Base-by-base conservation (phyloP, 1,284 basidiomycete species). In the Malassezia globosa region DNA sequence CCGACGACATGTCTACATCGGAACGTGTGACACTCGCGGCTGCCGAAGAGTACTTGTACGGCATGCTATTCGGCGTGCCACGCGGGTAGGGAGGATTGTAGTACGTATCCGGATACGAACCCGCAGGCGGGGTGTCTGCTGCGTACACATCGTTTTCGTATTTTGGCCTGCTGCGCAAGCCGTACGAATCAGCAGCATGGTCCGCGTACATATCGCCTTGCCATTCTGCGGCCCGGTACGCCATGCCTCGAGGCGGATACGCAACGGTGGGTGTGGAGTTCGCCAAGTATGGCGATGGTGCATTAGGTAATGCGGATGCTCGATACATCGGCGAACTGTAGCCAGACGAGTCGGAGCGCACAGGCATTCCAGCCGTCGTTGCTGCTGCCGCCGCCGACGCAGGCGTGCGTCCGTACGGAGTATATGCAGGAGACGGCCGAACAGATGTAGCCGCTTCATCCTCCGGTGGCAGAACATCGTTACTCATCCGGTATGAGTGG, bases 1-100 rank as follows among this genome's bases (percentile, higher is more conserved):
- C 45, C 3, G 44, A 46, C 10, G 50, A 52, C n/a, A 23, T 22
- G 16, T 52, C 50, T 38, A 38, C n/a, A 16, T 46, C 34, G 21
- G 22, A n/a, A 7, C 19, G 19, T 18, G 23, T 7, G 5, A 24
- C 19, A 16, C n/a, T 13, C 6, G 24, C 14, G 13, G 24, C 14
- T n/a, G 31, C 19, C 1, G 23, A 19, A 8, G 34, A 22, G 34
- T 51, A 46, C 40, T 46, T 51, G 49, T 51, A 51, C 19, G 36
- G 33, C 19, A 25, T 27, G 18, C 22, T 29, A 13, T 2, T 2
- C 19, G 27, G 11, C 39, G 22, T 19, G 7, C 34, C 46, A 7
- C 42, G 35, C 1, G 41, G 24, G 33, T 38, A 27, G 10, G 18
- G 18, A n/a, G 33, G 23, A n/a, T 16, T 23, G 23, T 51, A 51